Base-by-base conservation (phyloP, 768 basidiomycete genomes). In the Albatrellus ellisii region DNA sequence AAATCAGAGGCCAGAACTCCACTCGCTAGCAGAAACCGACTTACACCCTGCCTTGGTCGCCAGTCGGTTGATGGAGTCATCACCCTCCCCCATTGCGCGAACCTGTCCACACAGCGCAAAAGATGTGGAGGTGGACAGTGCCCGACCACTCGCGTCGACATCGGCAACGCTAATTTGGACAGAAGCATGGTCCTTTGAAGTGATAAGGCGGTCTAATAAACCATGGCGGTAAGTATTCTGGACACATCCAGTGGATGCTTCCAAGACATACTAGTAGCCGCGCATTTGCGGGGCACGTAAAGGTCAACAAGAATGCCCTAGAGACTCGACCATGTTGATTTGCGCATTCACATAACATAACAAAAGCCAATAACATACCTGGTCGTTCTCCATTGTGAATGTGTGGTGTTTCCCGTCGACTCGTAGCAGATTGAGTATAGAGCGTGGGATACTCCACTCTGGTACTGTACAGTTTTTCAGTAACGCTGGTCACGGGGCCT, bases 281-380 rank as follows among this genome's bases (percentile, higher is more conserved):
- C 78, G 65, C 95, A 98, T 68, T 98, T 98, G 75, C 95, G 88
- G 66, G 95, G 95, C 60, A 98, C 92, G 72, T 99, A 99, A 67
- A 99, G 91, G 75, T 98, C 95, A 60, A 99, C 95, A 64, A 99
- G 92, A 62, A 87, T 73, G 68, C 95, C 94, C 88, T 95, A 48
- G 29, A 51, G 44, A 27, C 28, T 33, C 40, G 4, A 14, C 25
- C 27, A 41, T 20, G 17, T 41, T 21, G 26, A 7, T 20, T 18
- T 22, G 41, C 22, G 36, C 27, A 38, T 24, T 6, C 14, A 53
- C 38, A 47, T 47, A 41, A 32, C 12, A 27, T 36, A 36, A 3
- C 27, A 22, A 9, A 1, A 11, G n/a, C n/a, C n/a, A n/a, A n/a
- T 22, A 12, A 18, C 79, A 48, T 59, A 85, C 86, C 67, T 80